Base-by-base conservation (phyloP, 2,329 filamentous ascomycete genomes). In the Zymoseptoria tritici region DNA sequence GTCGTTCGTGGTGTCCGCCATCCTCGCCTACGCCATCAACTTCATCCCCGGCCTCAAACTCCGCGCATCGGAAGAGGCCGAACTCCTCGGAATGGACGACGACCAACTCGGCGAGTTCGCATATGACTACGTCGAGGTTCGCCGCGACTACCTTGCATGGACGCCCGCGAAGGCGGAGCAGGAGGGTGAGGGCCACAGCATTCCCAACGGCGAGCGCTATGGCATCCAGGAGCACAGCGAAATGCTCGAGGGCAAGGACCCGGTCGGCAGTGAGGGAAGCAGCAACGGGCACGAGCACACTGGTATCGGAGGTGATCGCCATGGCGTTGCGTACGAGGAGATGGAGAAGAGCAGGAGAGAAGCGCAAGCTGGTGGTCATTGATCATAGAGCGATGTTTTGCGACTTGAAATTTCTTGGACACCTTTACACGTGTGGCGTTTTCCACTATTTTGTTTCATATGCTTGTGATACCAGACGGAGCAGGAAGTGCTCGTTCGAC, bases 21-120 rank as follows among this genome's bases (percentile, higher is more conserved):
- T 87, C 68, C 82, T 94, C 68, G 89, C 89, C 62, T 90, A 87
- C 76, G 72, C 78, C 70, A 88, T 94, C 77, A 87, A 94, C 77
- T 73, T 85, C 64, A 80, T 91, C 21, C 90, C 90, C 24, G 89
- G 89, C 53, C 83, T 94, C 20, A 84, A 91, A 73, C 87, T 94
- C 52, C 88, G 90, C 60, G 89, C 89, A 8, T 87, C 84, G 24
- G 88, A 91, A 70, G 87, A 92, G 75, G 90, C 90, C 22, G 90
- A 94, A 76, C 84, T 93, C 11, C 84, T 93, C 59, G 90, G 90
- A 67, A 92, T 93, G 88, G 90, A 94, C 71, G 90, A 93, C 72
- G 89, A 93, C 76, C 90, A 94, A 78, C 88, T 93, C 68, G 90
- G 90, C 75, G 90, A 94, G 76, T 94, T 93, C 72, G 90, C 89